A percentile compares a stretch with the other conserved stretches of the same genome.
These are phyloP conservation scores for Tricholoma flavovirens DNA, from an alignment of 768 basidiomycete genomes.

Conservation along the genomic window DNA sequence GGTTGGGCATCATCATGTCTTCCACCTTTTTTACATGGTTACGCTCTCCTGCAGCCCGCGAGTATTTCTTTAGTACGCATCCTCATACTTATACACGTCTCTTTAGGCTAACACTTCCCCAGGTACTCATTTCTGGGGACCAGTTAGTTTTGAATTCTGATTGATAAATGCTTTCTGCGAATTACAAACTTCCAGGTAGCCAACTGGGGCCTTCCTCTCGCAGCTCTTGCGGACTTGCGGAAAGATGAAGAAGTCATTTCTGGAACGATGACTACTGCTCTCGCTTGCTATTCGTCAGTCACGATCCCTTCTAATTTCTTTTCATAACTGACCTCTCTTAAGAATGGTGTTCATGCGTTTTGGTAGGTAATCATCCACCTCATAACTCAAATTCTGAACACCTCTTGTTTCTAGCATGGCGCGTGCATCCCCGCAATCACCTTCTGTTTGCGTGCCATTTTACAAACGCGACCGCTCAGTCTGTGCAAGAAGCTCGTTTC, in stretches of 20 bases:
- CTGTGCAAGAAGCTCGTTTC: constrained; percentile 79
- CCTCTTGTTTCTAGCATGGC: constrained; percentile 62
- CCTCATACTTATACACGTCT: background rate
- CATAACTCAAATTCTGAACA: constrained; percentile 1
- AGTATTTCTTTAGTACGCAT: constrained; percentile 91
- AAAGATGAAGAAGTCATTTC: constrained; percentile 98
- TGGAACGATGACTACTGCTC: constrained; percentile 91
- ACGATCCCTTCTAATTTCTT: constrained; percentile 4
- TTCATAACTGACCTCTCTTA: constrained; percentile 5
- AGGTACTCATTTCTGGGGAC: constrained; percentile 99
- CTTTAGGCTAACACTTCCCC: constrained; percentile 6
- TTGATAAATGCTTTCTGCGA: background rate
- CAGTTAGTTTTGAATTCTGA: constrained; percentile 51
- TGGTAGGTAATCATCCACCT: constrained; percentile 41
- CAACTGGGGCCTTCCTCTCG: constrained; percentile 97
- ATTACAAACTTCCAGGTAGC: constrained; percentile 57
- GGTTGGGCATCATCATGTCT: constrained; percentile 45
- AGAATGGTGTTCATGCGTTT: constrained; percentile 93
- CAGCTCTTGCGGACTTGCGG: constrained; percentile 82
- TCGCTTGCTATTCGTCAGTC: constrained; percentile 89
- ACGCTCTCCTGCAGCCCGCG: constrained; percentile 83
- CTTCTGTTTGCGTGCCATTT: constrained; percentile 90
- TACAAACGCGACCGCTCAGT: constrained; percentile 86
- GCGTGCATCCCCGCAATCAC: constrained; percentile 94
- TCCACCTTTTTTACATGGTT: constrained; percentile 86